phyloP scores from a whole-genome alignment of 2,329 filamentous ascomycete genomes.

The Venturia carpophila region DNA sequence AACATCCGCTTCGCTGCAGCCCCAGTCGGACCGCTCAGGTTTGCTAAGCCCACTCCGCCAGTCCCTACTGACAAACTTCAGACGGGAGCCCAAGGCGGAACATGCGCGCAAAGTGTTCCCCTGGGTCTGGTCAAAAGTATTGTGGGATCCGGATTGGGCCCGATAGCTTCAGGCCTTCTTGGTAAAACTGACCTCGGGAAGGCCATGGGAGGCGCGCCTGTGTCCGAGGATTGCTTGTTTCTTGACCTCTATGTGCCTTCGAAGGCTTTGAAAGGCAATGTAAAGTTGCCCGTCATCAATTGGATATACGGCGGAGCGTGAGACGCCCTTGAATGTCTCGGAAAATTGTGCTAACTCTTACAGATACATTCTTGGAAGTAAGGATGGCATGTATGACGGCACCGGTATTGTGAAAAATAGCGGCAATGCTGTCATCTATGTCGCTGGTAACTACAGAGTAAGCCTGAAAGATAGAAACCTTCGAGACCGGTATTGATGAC shows the following conservation, averaged over 20 bases:
- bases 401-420: constrained; percentile 20
- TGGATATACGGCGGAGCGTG: constrained; percentile 18
- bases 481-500: background rate
- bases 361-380: constrained; percentile 13
- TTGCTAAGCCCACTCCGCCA: constrained; percentile 20
- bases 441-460: constrained; percentile 42
- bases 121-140: background rate
- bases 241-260: constrained; percentile 44
- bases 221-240: constrained; percentile 42
- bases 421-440: constrained; percentile 38
- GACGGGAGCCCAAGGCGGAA: background rate
- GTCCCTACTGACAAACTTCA: constrained; percentile 8
- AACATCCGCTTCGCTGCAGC: constrained; percentile 29
- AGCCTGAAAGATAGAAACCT: background rate
- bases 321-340: background rate
- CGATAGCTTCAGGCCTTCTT: background rate
- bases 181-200: constrained; percentile 7
- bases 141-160: background rate
- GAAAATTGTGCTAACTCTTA: background rate
- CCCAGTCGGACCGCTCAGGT: constrained; percentile 28
- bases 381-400: constrained; percentile 18
- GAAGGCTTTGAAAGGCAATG: constrained; percentile 25
- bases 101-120: constrained; percentile 9
- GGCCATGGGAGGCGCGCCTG: background rate
- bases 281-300: constrained; percentile 14